phyloP scores from a whole-genome alignment of 1,284 basidiomycete genomes.

The Cryptococcus amylolentus region DNA sequence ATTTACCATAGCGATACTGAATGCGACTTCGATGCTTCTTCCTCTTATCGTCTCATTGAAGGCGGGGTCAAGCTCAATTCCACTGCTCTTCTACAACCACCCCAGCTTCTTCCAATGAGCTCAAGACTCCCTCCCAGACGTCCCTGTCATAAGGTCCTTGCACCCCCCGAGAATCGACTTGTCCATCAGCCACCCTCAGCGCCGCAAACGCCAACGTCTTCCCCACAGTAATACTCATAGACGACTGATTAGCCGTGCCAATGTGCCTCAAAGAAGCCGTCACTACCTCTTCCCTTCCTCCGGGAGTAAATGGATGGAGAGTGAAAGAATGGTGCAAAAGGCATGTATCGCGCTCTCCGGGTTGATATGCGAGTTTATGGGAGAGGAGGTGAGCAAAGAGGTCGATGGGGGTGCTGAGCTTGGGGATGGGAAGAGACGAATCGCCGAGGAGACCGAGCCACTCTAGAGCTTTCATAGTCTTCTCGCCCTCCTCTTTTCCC shows the following conservation, averaged over 20 bases:
- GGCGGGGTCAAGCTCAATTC: slow-evolving; percentile 7
- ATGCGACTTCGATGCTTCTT: too few relatives aligned
- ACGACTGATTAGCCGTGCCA: slow-evolving; percentile 63
- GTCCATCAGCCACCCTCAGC: slow-evolving; percentile 66
- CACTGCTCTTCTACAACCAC: slow-evolving; percentile 64
- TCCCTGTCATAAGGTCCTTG: slow-evolving; percentile 60
- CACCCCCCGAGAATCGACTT: slow-evolving; percentile 62
- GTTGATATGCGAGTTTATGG: slow-evolving; percentile 67
- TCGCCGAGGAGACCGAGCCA: slow-evolving; percentile 52
- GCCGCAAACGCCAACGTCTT: slow-evolving; percentile 78
- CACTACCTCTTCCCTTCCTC: slow-evolving; percentile 57
- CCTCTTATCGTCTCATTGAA: too few relatives aligned
- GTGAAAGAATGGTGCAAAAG: slow-evolving; percentile 78
- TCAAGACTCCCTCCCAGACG: slow-evolving; percentile 63
- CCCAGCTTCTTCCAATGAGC: slow-evolving; percentile 60
- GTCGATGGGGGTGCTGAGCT: slow-evolving; percentile 65
- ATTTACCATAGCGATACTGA: not conserved
- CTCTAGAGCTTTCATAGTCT: slow-evolving; percentile 57
- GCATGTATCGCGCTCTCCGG: slow-evolving; percentile 78
- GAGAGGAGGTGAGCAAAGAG: slow-evolving; percentile 72
- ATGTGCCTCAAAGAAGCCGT: slow-evolving; percentile 72
- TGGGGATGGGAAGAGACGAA: slow-evolving; percentile 10
- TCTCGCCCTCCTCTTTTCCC: slow-evolving; percentile 39
- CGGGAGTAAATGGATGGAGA: slow-evolving; percentile 16
- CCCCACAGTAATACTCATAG: slow-evolving; percentile 88